Percentiles rank a stretch among this genome's conserved stretches.
These are phyloP conservation scores for Monosporascus sp. DNA, from an alignment of 2,329 filamentous ascomycete genomes.

Conservation along the genomic window DNA sequence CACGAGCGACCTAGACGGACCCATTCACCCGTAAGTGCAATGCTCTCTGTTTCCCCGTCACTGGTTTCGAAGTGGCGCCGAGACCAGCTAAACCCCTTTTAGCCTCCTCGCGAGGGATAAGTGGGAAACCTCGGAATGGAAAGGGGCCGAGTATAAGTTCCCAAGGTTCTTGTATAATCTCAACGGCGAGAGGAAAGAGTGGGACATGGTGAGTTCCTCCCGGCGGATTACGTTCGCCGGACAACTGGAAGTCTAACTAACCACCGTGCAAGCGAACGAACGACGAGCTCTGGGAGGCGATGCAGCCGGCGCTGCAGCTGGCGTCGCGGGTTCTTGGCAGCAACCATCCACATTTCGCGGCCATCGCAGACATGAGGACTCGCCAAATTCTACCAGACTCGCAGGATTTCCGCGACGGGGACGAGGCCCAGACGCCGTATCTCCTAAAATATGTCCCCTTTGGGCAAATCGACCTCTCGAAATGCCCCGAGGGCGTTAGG, in stretches of 20 bases:
- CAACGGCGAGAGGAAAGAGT: slow-evolving; percentile 16
- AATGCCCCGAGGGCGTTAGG: slow-evolving; percentile 5
- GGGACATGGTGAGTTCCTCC: slow-evolving; percentile 16
- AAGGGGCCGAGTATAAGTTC: neutral
- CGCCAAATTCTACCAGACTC: slow-evolving; percentile 5
- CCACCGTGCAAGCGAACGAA: slow-evolving; percentile 12
- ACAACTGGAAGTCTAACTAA: neutral
- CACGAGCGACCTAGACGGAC: slow-evolving; percentile 8
- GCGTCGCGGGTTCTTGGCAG: slow-evolving; percentile 11
- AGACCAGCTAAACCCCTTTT: neutral
- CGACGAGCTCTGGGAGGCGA: slow-evolving; percentile 17
- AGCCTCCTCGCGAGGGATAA: slow-evolving; percentile 12
- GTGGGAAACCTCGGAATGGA: slow-evolving; percentile 9
- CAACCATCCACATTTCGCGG: slow-evolving; percentile 6
- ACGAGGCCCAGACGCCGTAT: neutral
- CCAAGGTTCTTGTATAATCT: slow-evolving; percentile 21
- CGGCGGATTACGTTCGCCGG: neutral
- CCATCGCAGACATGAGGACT: slow-evolving; percentile 18
- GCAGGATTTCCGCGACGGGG: slow-evolving; percentile 1
- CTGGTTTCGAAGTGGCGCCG: too few relatives aligned
- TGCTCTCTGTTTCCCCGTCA: too few relatives aligned
- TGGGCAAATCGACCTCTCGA: slow-evolving; percentile 6
- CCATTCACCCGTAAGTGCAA: slow-evolving; percentile 19
- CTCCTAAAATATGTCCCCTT: slow-evolving; percentile 6
- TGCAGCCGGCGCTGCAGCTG: slow-evolving; percentile 23